Conservation (phyloP, 1,284 basidiomycete species). For the Papiliotrema laurentii region DNA sequence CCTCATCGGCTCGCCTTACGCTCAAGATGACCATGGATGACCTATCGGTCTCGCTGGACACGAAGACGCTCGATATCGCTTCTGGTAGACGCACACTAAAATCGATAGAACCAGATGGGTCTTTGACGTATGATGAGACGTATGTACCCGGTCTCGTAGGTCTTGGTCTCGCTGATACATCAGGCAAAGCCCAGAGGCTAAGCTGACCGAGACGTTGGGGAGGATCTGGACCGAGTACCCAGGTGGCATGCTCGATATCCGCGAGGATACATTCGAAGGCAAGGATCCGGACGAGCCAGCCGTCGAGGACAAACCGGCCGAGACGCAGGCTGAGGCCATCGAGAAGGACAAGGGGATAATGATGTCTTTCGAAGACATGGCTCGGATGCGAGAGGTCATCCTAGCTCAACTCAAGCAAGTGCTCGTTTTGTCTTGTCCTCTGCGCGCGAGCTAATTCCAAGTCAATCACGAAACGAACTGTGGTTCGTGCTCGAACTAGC, state of each 20-base stretch:
- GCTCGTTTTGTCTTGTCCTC: neutral
- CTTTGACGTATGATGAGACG: conserved; percentile 26
- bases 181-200: conserved; percentile 17
- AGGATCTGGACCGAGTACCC: conserved; percentile 44
- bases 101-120: conserved; percentile 29
- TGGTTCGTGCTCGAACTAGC: conserved; percentile 42
- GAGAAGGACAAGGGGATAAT: conserved; percentile 15
- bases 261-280: conserved; percentile 19
- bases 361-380: conserved; percentile 38
- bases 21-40: conserved; percentile 4
- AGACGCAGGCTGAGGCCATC: conserved; percentile 1
- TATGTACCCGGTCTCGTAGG: conserved; percentile 11
- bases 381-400: conserved; percentile 29
- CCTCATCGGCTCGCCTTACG: neutral
- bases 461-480: conserved; percentile 42
- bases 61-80: conserved; percentile 26
- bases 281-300: conserved; percentile 16
- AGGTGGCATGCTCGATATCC: conserved; percentile 34
- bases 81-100: conserved; percentile 19
- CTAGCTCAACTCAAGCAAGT: conserved; percentile 36
- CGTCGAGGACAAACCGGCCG: conserved; percentile 5
- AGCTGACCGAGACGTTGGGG: conserved; percentile 28
- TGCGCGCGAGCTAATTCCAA: no score
- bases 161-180: neutral
- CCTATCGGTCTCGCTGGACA: conserved; percentile 25